These are phyloP conservation scores for Stereocaulon alpinum DNA, from an alignment of 495 filamentous ascomycete genomes.

Conservation along the genomic window DNA sequence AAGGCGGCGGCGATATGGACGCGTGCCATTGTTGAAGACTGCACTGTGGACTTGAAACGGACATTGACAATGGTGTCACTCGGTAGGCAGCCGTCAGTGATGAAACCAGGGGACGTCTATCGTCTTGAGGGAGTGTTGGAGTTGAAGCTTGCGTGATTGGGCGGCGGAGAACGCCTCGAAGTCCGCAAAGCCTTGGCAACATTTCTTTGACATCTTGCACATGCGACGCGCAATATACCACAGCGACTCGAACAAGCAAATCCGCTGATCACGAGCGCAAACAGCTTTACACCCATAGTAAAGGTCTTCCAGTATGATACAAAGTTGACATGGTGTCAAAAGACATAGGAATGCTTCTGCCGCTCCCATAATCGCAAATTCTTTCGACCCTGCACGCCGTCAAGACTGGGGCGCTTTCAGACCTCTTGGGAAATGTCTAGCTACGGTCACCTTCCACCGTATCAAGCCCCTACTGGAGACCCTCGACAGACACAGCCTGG, in stretches of 20 bases:
- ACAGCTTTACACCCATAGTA: background rate
- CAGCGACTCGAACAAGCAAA: background rate
- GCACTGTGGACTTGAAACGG: background rate
- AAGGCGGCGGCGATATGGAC: conserved; percentile 21
- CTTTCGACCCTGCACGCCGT: background rate
- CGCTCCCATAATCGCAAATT: background rate
- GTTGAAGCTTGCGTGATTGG: background rate
- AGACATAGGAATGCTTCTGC: background rate
- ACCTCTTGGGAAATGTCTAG: conserved; percentile 4
- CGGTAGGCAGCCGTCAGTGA: background rate
- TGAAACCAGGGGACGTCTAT: background rate
- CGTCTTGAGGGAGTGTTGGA: background rate
- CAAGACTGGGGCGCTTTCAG: background rate
- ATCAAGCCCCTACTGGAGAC: conserved; percentile 32
- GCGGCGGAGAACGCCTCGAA: background rate
- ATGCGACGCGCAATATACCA: background rate
- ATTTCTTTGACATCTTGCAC: conserved; percentile 1
- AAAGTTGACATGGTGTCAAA: background rate
- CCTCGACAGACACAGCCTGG: conserved; percentile 26
- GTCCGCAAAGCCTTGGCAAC: conserved; percentile 5
- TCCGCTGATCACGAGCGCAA: background rate
- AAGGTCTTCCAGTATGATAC: background rate
- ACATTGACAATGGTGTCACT: background rate
- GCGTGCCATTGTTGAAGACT: conserved; percentile 21
- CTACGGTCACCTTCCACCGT: conserved; percentile 4